Evolutionary conservation across 202 grass and related monocot species (phyloP).

Genomic region (Cymbopogon flexuosus): DNA sequence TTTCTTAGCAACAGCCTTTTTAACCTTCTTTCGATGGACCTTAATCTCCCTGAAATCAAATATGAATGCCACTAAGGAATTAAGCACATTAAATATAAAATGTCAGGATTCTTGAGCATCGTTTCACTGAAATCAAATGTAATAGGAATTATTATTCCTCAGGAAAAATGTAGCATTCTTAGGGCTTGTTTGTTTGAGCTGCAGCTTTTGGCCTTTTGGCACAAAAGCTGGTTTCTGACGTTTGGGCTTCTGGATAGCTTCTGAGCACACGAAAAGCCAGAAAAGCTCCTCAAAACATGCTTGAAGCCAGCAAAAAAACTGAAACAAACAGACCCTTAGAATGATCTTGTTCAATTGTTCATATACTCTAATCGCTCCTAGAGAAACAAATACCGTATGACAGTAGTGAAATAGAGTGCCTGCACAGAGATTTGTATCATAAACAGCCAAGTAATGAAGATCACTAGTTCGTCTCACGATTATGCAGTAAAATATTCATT

Average conservation of each 20-base stretch:
- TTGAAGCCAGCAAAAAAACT: background rate
- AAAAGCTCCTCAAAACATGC: background rate
- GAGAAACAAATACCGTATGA: background rate
- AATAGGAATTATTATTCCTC: background rate
- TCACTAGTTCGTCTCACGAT: background rate
- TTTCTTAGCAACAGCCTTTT: constrained; percentile 77
- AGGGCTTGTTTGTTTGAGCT: too few relatives aligned
- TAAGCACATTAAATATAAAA: background rate
- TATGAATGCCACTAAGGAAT: background rate
- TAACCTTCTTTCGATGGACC: constrained; percentile 69
- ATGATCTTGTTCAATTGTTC: background rate
- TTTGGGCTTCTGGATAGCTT: background rate
- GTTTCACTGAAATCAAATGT: background rate
- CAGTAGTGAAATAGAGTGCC: background rate
- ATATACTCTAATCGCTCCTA: background rate
- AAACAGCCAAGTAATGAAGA: constrained; percentile 13
- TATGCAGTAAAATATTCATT: background rate
- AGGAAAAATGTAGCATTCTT: background rate
- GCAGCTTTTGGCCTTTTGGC: too few relatives aligned
- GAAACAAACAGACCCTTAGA: background rate
- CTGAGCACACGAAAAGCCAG: too few relatives aligned
- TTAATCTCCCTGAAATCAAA: constrained; percentile 59
- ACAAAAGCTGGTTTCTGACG: too few relatives aligned
- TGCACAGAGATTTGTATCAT: background rate
- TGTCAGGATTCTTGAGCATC: background rate